Evolutionary conservation across 2,329 filamentous ascomycete genomes (phyloP), one percentile per base, ranked within the genome.

Genomic region (Colletotrichum paranaense): DNA sequence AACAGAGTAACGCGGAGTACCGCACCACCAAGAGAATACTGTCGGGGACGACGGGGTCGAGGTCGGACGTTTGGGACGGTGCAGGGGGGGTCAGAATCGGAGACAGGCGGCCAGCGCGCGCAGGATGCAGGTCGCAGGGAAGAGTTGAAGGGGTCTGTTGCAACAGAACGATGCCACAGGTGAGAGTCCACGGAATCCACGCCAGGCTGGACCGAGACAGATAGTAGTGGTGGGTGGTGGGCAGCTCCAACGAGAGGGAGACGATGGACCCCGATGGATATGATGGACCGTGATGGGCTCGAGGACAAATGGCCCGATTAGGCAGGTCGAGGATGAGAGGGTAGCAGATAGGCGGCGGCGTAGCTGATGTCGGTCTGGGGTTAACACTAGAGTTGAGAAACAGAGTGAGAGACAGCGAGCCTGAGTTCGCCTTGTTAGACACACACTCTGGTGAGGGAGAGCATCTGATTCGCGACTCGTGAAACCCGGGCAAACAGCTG

Each of bases 301-400:
- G 38, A 71, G 73, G 73, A 71, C 64, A 9, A 75, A 71, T 67
- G 57, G 58, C 73, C 67, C 66, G 62, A 69, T 74, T 71, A 74
- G 73, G 73, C 66, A 75, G 73, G 73, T 75, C 66, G 26, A 67
- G 62, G 53, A 42, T 65, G 63, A 28, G 24, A n/a, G 26, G 66
- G 59, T 35, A 57, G 22, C 38, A 70, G 56, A 65, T 62, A 70
- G 46, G 55, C 60, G 55, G 68, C 62, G 68, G 53, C 62, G 67
- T 58, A 28, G 30, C 58, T n/a, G 26, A 30, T 62, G 58, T 62
- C 58, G 38, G 71, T 69, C 49, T 57, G 53, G 26, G 66, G 55
- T 55, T 63, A 6, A 42, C 28, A 30, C n/a, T 2, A 35, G 53
- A 42, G 16, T 24, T 22, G 30, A 35, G 49, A 12, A 12, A n/a